Conservation (phyloP, 116 monocot genomes). For the Papilionanthe hybrid region DNA sequence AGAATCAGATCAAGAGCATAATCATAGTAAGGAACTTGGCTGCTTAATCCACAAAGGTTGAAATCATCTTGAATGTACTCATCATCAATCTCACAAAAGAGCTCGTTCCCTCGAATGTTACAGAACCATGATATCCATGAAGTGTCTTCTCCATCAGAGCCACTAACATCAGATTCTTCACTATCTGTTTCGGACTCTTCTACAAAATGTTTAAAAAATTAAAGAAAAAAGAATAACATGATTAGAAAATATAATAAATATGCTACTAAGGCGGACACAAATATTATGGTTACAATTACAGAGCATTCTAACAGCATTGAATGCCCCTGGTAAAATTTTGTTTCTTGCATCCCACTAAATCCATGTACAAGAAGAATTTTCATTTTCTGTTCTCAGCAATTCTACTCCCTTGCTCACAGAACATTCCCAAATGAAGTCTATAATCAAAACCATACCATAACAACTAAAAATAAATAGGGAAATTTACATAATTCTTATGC, state of each 20-base stretch:
- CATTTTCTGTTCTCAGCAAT: not conserved
- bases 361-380: not conserved
- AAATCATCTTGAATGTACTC: constrained; percentile 34
- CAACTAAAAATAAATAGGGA: not conserved
- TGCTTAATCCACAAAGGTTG: constrained; percentile 40
- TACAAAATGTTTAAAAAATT: not conserved
- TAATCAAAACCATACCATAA: not conserved
- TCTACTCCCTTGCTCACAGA: not conserved
- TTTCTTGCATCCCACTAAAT: not conserved
- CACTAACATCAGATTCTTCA: constrained; percentile 27
- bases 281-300: not conserved
- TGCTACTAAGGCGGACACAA: not conserved
- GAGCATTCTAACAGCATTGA: not conserved
- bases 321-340: not conserved
- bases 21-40: constrained; percentile 46
- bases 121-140: constrained; percentile 31
- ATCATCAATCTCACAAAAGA: constrained; percentile 28
- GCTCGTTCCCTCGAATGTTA: constrained; percentile 19
- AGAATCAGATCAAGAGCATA: constrained; percentile 46
- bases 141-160: constrained; percentile 26
- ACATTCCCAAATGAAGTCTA: not conserved
- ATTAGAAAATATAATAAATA: not conserved
- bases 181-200: constrained; percentile 25
- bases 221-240: not conserved
- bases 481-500: no score